Evolutionary conservation across 1,284 basidiomycete genomes (phyloP).

Genomic region (Kalmanozyma brasiliensis): DNA sequence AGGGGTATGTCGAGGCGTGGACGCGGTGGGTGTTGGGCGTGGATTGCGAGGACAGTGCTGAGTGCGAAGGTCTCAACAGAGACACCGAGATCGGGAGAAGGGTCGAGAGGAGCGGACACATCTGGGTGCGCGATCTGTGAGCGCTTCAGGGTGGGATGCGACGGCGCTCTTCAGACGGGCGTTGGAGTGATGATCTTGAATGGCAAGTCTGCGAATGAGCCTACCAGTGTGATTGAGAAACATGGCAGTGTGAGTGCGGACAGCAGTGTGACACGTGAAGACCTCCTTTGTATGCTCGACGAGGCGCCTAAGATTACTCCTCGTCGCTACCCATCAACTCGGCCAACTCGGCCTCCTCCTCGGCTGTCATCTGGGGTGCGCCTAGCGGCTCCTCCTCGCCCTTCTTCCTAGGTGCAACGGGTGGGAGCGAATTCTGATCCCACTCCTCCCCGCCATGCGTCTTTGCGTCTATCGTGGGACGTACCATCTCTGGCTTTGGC

Average conservation of each 20-base stretch:
- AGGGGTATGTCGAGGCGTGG: constrained; percentile 73
- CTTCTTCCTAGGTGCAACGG: not conserved
- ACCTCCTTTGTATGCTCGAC: too few relatives aligned
- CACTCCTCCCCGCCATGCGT: not conserved
- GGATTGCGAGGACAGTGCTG: constrained; percentile 70
- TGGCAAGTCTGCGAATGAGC: too few relatives aligned
- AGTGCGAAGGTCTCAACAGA: constrained; percentile 59
- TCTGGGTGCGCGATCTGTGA: constrained; percentile 45
- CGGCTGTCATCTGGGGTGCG: constrained; percentile 37
- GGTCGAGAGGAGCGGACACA: constrained; percentile 39
- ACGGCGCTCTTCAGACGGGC: too few relatives aligned
- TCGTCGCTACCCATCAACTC: constrained; percentile 46
- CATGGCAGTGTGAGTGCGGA: too few relatives aligned
- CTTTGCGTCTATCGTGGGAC: not conserved
- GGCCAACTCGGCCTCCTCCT: constrained; percentile 60
- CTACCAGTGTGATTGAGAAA: too few relatives aligned
- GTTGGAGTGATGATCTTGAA: too few relatives aligned
- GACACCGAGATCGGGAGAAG: constrained; percentile 2
- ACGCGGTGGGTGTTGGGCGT: constrained; percentile 73
- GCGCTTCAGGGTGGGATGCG: too few relatives aligned
- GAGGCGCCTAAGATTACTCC: too few relatives aligned
- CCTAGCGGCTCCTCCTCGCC: constrained; percentile 2
- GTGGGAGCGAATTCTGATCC: constrained; percentile 16
- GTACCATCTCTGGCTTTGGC: constrained; percentile 1
- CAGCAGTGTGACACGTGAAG: too few relatives aligned